Percentiles rank a stretch among this genome's conserved stretches.
Conservation (phyloP, 1,139 yeast species). For the Candida anutae region DNA sequence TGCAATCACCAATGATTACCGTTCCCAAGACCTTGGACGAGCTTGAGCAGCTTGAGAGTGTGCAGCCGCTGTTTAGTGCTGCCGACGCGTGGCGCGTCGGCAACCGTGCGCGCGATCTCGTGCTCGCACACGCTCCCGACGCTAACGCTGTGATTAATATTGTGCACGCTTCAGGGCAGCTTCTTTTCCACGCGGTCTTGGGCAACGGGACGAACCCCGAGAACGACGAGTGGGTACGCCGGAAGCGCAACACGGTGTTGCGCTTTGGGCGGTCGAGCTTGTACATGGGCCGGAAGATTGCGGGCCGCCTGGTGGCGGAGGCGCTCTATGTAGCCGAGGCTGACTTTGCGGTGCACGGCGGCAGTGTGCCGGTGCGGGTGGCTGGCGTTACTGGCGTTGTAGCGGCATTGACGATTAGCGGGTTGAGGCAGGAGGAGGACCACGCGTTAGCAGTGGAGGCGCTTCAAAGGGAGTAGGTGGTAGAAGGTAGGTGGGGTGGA, state of each 20-base stretch:
- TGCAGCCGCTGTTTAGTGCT: slow-evolving; percentile 3
- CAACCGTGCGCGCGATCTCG: slow-evolving; percentile 19
- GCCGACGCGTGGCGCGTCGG: slow-evolving; percentile 35
- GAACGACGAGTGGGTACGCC: slow-evolving; percentile 52
- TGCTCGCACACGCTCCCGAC: slow-evolving; percentile 13
- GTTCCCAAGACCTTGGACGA: too few relatives aligned
- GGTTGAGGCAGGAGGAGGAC: slow-evolving; percentile 44
- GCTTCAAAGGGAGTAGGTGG: neutral
- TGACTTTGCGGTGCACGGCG: slow-evolving; percentile 58
- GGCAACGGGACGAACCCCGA: slow-evolving; percentile 38
- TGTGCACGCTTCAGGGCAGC: slow-evolving; percentile 41
- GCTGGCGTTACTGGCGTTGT: slow-evolving; percentile 36
- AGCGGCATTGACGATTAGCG: slow-evolving; percentile 55
- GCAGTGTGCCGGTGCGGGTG: slow-evolving; percentile 50
- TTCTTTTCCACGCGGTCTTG: slow-evolving; percentile 44
- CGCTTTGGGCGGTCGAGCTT: slow-evolving; percentile 49
- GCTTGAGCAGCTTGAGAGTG: neutral
- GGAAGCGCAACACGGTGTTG: slow-evolving; percentile 45
- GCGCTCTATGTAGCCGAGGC: slow-evolving; percentile 33
- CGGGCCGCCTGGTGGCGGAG: slow-evolving; percentile 24
- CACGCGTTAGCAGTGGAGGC: slow-evolving; percentile 31
- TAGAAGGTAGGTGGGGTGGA: too few relatives aligned
- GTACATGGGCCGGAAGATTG: slow-evolving; percentile 43
- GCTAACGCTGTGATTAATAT: slow-evolving; percentile 45
- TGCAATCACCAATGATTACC: too few relatives aligned